A percentile compares a stretch with the other conserved stretches of the same genome.
Conservation (phyloP, 1,139 yeast genomes). For the Citeromyces hawaiiensis region DNA sequence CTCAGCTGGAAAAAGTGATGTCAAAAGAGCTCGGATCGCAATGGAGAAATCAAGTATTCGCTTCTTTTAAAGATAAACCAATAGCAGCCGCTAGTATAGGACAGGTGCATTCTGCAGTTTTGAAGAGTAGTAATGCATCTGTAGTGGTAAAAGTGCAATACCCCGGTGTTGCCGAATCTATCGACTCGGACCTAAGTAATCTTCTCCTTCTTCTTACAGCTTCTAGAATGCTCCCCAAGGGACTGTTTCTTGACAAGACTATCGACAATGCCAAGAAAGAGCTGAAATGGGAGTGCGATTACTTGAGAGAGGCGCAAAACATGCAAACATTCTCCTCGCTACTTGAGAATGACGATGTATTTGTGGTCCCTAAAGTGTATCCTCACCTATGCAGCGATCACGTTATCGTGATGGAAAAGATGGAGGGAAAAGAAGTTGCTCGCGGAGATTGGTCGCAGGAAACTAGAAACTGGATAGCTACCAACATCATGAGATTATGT, state of each 20-base stretch:
- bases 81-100: constrained; percentile 98
- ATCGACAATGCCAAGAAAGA: constrained; percentile 89
- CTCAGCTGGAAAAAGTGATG: constrained; percentile 75
- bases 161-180: constrained; percentile 93
- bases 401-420: constrained; percentile 80
- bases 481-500: constrained; percentile 78
- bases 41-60: constrained; percentile 63
- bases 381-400: constrained; percentile 69
- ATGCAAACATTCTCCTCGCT: constrained; percentile 55
- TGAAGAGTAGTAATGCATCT: constrained; percentile 42
- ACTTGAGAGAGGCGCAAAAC: constrained; percentile 77
- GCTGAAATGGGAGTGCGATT: constrained; percentile 96
- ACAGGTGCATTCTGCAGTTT: constrained; percentile 81
- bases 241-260: constrained; percentile 82
- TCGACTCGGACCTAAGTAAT: constrained; percentile 87
- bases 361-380: constrained; percentile 71
- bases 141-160: constrained; percentile 89
- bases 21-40: constrained; percentile 55
- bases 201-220: constrained; percentile 74
- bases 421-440: constrained; percentile 75
- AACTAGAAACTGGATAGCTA: constrained; percentile 69
- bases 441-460: constrained; percentile 69
- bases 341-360: constrained; percentile 52
- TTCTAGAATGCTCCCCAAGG: constrained; percentile 78
- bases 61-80: constrained; percentile 76